Conservation (phyloP, 352 stramenopile genomes). For the Pythium aristosporum region DNA sequence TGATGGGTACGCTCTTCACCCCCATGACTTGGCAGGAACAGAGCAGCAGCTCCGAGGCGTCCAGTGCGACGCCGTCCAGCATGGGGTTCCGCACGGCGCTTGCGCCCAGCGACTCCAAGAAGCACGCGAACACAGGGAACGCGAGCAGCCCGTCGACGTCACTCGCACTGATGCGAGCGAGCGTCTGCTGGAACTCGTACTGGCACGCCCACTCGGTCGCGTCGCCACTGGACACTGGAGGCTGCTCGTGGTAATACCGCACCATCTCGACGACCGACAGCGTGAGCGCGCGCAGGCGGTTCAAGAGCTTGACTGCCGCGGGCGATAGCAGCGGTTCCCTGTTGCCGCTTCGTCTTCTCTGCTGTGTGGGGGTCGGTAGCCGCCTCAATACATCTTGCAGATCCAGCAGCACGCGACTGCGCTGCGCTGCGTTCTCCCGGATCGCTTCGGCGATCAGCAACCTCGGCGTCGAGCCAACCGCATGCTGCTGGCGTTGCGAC, state of each 20-base stretch:
- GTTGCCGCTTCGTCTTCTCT: neutral
- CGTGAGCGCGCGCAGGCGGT: conserved; percentile 56
- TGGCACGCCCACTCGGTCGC: conserved; percentile 30
- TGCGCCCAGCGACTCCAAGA: conserved; percentile 48
- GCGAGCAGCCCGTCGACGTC: conserved; percentile 49
- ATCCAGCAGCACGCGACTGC: conserved; percentile 44
- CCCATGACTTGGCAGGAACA: conserved; percentile 51
- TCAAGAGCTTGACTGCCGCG: conserved; percentile 49
- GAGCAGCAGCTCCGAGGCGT: conserved; percentile 68
- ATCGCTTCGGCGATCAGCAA: conserved; percentile 49
- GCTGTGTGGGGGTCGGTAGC: neutral
- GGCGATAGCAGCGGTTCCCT: conserved; percentile 29
- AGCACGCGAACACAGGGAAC: conserved; percentile 33
- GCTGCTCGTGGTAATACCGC: conserved; percentile 48
- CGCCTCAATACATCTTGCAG: conserved; percentile 26
- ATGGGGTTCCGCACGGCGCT: conserved; percentile 58
- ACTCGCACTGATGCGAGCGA: conserved; percentile 45
- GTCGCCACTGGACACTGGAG: conserved; percentile 8
- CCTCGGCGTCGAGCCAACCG: conserved; percentile 11
- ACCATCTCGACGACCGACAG: conserved; percentile 67
- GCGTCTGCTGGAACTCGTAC: conserved; percentile 44
- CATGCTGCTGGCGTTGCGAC: neutral
- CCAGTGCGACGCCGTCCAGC: conserved; percentile 58
- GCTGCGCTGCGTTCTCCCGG: conserved; percentile 44
- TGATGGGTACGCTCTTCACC: conserved; percentile 2